These are phyloP conservation scores for Mucor sp. DNA, from an alignment of 371 early-diverging fungal species.

Conservation along the genomic window DNA sequence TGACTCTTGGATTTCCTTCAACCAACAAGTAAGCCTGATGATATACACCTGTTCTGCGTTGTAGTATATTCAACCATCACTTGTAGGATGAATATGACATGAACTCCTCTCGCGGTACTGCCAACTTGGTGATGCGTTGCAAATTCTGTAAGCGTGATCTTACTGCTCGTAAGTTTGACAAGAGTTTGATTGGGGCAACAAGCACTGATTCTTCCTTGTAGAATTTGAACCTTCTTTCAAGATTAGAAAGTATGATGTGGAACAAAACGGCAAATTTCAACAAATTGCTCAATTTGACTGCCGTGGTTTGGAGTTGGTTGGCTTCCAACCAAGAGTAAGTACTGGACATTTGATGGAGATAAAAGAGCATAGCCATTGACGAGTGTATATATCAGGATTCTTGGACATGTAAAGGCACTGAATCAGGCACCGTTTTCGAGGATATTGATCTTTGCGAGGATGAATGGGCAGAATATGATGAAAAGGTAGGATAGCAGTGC, in stretches of 20 bases:
- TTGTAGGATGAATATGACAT: slow-evolving; percentile 42
- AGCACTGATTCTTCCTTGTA: slow-evolving; percentile 14
- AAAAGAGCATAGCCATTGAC: background rate
- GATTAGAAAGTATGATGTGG: slow-evolving; percentile 62
- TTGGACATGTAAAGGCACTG: slow-evolving; percentile 75
- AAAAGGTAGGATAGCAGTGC: slow-evolving; percentile 53
- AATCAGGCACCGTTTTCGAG: slow-evolving; percentile 73
- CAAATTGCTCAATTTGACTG: slow-evolving; percentile 79
- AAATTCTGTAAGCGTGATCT: slow-evolving; percentile 89
- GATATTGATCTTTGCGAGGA: slow-evolving; percentile 81
- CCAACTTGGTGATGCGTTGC: slow-evolving; percentile 92
- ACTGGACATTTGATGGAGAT: background rate
- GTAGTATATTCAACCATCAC: background rate
- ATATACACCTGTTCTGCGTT: background rate
- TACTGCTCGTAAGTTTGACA: slow-evolving; percentile 55
- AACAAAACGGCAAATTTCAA: slow-evolving; percentile 63
- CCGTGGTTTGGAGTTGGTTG: slow-evolving; percentile 85
- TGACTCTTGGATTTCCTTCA: slow-evolving; percentile 76
- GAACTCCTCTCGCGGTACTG: slow-evolving; percentile 70
- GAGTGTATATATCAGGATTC: slow-evolving; percentile 50
- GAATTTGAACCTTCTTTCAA: slow-evolving; percentile 61
- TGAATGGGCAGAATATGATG: slow-evolving; percentile 93
- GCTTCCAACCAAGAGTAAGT: slow-evolving; percentile 74
- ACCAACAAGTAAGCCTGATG: slow-evolving; percentile 47
- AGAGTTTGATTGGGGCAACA: background rate